A percentile compares a stretch with the other conserved stretches of the same genome.
Evolutionary conservation across 441 rosid genomes (phyloP).

Genomic region (Arabidopsis lyrata): DNA sequence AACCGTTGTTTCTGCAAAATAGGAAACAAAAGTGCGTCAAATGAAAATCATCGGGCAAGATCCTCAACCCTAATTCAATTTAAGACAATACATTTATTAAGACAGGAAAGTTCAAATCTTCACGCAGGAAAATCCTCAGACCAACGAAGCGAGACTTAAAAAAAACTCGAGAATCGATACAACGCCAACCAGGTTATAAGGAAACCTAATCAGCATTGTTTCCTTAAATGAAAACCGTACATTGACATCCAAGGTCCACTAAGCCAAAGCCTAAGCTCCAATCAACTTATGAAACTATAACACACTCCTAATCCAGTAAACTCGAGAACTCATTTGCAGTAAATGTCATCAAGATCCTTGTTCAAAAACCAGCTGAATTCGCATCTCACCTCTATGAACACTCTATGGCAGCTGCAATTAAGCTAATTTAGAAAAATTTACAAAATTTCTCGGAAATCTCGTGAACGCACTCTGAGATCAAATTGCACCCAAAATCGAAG

Average conservation of each 20-base stretch:
- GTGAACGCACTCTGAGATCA: conserved; percentile 45
- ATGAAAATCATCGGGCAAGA: neutral
- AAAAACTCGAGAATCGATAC: conserved; percentile 16
- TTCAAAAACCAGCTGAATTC: conserved; percentile 6
- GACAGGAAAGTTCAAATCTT: too few species aligned
- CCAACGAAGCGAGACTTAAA: neutral
- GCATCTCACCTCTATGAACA: conserved; percentile 8
- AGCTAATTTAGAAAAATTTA: neutral
- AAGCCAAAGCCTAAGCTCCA: conserved; percentile 19
- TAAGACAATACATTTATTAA: too few species aligned
- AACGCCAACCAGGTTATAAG: neutral
- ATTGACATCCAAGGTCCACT: neutral
- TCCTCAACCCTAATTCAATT: too few species aligned
- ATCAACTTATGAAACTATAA: conserved; percentile 12
- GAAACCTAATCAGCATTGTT: conserved; percentile 24
- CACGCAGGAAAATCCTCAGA: neutral
- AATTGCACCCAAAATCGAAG: conserved; percentile 29
- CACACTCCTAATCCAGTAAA: conserved; percentile 20
- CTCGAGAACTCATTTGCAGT: conserved; percentile 22
- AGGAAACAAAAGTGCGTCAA: neutral
- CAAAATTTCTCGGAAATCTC: conserved; percentile 35
- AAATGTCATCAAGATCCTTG: conserved; percentile 30
- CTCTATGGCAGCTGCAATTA: conserved; percentile 12
- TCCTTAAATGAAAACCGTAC: conserved; percentile 9
- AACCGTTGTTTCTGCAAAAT: neutral